These are phyloP conservation scores for Phytopythium oedochilum DNA, from an alignment of 352 stramenopile genomes.

Conservation along the genomic window DNA sequence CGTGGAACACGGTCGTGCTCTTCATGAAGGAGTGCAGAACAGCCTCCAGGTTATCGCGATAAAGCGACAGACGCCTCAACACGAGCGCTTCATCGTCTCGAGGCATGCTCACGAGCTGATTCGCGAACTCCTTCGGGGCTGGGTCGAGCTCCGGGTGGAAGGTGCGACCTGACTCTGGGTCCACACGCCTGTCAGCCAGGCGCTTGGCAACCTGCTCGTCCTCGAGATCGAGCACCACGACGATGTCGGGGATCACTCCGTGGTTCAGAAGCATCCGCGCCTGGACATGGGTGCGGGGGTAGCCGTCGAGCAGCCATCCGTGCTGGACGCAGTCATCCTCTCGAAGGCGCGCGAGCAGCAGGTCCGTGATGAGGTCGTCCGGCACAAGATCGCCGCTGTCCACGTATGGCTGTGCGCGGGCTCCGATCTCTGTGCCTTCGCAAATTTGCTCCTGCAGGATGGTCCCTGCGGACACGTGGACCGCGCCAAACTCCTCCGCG, in stretches of 20 bases:
- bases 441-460: slow-evolving; percentile 89
- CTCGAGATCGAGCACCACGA: slow-evolving; percentile 90
- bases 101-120: slow-evolving; percentile 57
- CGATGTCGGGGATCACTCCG: slow-evolving; percentile 80
- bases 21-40: slow-evolving; percentile 78
- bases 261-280: slow-evolving; percentile 81
- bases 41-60: slow-evolving; percentile 74
- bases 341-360: slow-evolving; percentile 71
- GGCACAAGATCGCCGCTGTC: slow-evolving; percentile 86
- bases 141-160: slow-evolving; percentile 83
- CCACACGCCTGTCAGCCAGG: slow-evolving; percentile 69
- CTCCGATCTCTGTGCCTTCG: slow-evolving; percentile 40
- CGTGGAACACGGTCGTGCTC: slow-evolving; percentile 54
- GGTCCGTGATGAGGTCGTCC: slow-evolving; percentile 91
- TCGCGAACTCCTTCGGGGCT: slow-evolving; percentile 36
- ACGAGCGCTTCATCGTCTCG: slow-evolving; percentile 86
- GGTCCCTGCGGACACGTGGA: slow-evolving; percentile 92
- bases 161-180: slow-evolving; percentile 67
- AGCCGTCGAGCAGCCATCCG: slow-evolving; percentile 95
- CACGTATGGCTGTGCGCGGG: slow-evolving; percentile 87
- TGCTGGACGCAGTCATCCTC: slow-evolving; percentile 81
- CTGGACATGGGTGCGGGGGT: slow-evolving; percentile 90
- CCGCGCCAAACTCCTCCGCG: slow-evolving; percentile 81
- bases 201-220: slow-evolving; percentile 86
- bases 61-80: slow-evolving; percentile 65